Evolutionary conservation across 805 yeast genomes (phyloP), one percentile per base, ranked within the genome.

Genomic region (Metschnikowia noctiluminum): DNA sequence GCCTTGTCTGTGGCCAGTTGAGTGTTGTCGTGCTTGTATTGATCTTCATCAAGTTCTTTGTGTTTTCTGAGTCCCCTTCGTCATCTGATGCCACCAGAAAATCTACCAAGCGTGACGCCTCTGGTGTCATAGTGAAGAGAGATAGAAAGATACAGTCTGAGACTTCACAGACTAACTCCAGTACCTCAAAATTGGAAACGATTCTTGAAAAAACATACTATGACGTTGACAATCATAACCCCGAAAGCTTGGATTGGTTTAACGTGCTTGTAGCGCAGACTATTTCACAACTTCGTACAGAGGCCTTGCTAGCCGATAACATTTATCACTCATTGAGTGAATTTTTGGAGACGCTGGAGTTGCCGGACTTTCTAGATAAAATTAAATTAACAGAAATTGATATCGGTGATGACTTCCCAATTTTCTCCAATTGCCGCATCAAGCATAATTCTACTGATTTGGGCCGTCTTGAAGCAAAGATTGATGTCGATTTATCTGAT

Each of bases 211-310:
- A 90, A 59, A 90, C 97, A 0, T 89, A 89, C 62, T 94, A 94
- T 66, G 87, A 94, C 61, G 97, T 94, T 1, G 82, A 84, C 40
- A 83, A 82, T 27, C 99, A 94, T 64, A 76, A 83, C 14, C 80
- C 97, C 0, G 99, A 94, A 69, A 86, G 97, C 0, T 70, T 94
- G 51, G 99, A 94, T 64, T 94, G 99, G 99, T 89, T 94, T 65
- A 94, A 92, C 55, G 97, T 94, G 1, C 73, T 94, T 35, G 78
- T 94, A 15, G 99, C 97, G 0, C 97, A 94, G 64, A 84, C 90
- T 7, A 82, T 94, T 27, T 81, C 88, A 31, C 96, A 91, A 54
- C 77, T 90, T 52, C 78, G 99, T 49, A 78, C 84, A n/a, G 98
- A 94, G 62, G 98, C 98, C 0, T 69, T 89, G 48, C 74, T 79